Base-by-base conservation (phyloP, 768 basidiomycete species). In the Multifurca ochricompacta region DNA sequence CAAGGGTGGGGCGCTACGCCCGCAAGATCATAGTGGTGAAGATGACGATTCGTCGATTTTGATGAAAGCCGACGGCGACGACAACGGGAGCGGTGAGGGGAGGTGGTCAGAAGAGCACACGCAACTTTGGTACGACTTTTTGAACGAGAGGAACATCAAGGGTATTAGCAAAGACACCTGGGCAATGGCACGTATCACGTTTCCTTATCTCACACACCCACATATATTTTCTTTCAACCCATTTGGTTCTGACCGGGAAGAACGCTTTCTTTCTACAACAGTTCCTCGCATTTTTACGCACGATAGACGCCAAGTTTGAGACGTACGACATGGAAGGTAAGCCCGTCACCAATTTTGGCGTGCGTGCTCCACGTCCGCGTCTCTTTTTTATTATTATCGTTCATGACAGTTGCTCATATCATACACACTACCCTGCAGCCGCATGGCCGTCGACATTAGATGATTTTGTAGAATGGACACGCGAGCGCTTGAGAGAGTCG, bases 371-470 rank as follows among this genome's bases (percentile, higher is more conserved):
- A n/a, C n/a, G n/a, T 30, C 43, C 28, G 34, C 42, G 52, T 25
- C 18, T 48, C 60, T 51, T 23, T 23, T 31, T 61, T n/a, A n/a
- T n/a, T n/a, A n/a, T n/a, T n/a, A n/a, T n/a, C n/a, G n/a, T n/a
- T n/a, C n/a, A n/a, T n/a, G 44, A 36, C 52, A 52, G n/a, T n/a
- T 58, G 56, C 59, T 32, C 36, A 59, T 47, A 28, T 34, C 32
- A 14, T 45, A 45, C 39, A 30, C 51, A 46, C 58, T 27, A 30
- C 16, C 40, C 48, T 56, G 18, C 63, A 89, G 90, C 79, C 43
- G 85, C 91, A 2, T 92, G 90, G 90, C 90, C 90, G 4, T 90
- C 88, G 34, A 77, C 83, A 21, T 86, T 92, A 58, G 90, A 93
- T 62, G 87, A 88, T 48, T 91, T 90, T 62, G 87, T 89, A 14